phyloP scores from a whole-genome alignment of 176 grass and related monocot genomes.

The Eleusine indica region DNA sequence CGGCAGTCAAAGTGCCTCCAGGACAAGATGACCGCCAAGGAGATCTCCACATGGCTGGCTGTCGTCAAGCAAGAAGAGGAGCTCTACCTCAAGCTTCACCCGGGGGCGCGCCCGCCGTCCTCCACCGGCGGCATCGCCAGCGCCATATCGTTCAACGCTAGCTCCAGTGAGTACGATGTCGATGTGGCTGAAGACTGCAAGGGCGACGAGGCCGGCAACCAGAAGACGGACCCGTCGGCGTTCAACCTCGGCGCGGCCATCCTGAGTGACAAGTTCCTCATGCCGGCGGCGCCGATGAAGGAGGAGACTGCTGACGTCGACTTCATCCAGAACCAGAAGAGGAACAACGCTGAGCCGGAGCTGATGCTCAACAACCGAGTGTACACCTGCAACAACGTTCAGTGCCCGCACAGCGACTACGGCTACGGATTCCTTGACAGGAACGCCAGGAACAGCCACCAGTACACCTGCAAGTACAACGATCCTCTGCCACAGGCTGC shows the following conservation, averaged over 20 bases:
- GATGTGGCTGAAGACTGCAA: constrained; percentile 69
- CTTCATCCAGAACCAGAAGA: constrained; percentile 90
- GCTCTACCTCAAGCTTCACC: constrained; percentile 69
- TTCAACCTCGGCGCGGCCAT: constrained; percentile 59
- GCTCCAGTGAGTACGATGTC: constrained; percentile 85
- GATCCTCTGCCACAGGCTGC: constrained; percentile 36
- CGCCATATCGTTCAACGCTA: constrained; percentile 75
- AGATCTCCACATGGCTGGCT: constrained; percentile 89
- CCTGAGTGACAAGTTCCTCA: constrained; percentile 59
- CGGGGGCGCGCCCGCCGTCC: constrained; percentile 42
- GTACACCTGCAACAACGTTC: constrained; percentile 78
- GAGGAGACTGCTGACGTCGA: constrained; percentile 62
- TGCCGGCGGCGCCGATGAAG: constrained; percentile 56
- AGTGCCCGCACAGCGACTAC: constrained; percentile 65
- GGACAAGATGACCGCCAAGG: constrained; percentile 99
- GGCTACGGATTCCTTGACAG: constrained; percentile 73
- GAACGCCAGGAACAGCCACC: constrained; percentile 71
- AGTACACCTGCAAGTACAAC: constrained; percentile 75
- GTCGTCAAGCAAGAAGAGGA: constrained; percentile 98
- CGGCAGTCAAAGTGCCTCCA: constrained; percentile 97
- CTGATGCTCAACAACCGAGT: constrained; percentile 59
- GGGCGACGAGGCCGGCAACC: constrained; percentile 55
- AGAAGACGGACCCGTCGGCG: constrained; percentile 49
- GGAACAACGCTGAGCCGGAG: constrained; percentile 52
- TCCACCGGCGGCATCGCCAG: constrained; percentile 45